Evolutionary conservation across 306 rosid genomes (phyloP), one percentile per base, ranked within the genome.

Genomic region (Cucumis sativus): DNA sequence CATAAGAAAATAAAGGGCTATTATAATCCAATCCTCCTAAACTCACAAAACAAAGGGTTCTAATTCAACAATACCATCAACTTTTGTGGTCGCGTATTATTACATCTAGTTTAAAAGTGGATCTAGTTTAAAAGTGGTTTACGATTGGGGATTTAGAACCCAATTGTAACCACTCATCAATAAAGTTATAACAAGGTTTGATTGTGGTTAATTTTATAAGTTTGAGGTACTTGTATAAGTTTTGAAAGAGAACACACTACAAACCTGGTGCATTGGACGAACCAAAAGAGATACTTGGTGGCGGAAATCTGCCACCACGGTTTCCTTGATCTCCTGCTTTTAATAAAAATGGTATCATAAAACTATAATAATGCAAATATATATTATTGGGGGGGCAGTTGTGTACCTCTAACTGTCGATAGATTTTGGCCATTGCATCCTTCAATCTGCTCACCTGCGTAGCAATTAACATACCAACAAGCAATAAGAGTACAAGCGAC

Each of bases 181-280:
- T 15, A 52, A 49, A 49, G 54, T 49, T 49, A 49, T 13, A 49
- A 49, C 54, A 8, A 43, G 49, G 11, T 43, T 43, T 43, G 49
- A 43, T 1, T 43, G 49, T 43, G 49, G 49, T 43, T 43, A 2
- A 7, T 43, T 43, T 43, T 43, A 43, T 9, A 43, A 43, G 49
- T 43, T 43, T 9, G 49, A 3, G 49, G 11, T 7, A 43, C 49
- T 43, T 43, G 41, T 16, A 14, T 51, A 52, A 49, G 28, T 71
- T 71, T 49, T 41, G 8, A 8, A 49, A 8, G 60, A 49, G 12
- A 47, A 74, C 23, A 14, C 69, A 57, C 71, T 64, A 75, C 77
- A 74, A 75, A 92, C 99, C 97, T 95, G 99, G 87, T 87, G 97
- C 97, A 95, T 95, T 63, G 99, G 99, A 65, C 93, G 97, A 80